Base-by-base conservation (phyloP, 495 filamentous ascomycete genomes). In the Xylaria telfairii region DNA sequence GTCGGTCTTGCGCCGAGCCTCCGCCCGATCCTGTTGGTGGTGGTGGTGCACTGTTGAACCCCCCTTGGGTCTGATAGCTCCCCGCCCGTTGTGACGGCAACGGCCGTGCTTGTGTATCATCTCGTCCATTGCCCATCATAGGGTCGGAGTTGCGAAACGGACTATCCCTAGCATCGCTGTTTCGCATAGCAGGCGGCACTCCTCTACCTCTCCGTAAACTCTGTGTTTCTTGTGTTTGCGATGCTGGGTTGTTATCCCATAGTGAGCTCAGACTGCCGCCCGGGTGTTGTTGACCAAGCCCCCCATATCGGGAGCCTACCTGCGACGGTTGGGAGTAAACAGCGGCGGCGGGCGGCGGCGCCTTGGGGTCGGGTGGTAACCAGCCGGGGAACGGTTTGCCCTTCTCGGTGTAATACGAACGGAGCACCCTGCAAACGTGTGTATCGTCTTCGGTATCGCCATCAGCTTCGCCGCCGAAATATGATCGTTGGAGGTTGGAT, bases 371-470 rank as follows among this genome's bases (percentile, higher is more conserved):
- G 17, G 91, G 92, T 32, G 92, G 94, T 13, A 99, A 92, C 96
- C 96, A 99, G 70, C 84, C 80, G 9, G 96, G 96, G 76, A 93
- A 93, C 0, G 92, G 87, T 19, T 90, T 89, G 71, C 90, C 90
- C 75, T 96, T 96, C 77, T 98, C 96, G 44, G 83, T 89, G 84
- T 99, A 99, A 86, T 98, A 97, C 68, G 90, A 92, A 64, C 96
- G 92, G n/a, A 99, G 90, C 17, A 97, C 95, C 77, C 95, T 92
- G 82, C 93, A 95, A 77, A 99, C 90, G 82, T 97, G 94, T 1
- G 94, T 95, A 83, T 96, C 92, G 82, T 97, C 94, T 82, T 96
- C 94, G 68, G 93, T 96, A 76, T 98, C 95, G 71, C 92, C 92
- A 82, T 97, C 95, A 68, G 90, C 87, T 79, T 96, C 95, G 75